These are phyloP conservation scores for Podospora tetraspora DNA, from an alignment of 495 filamentous ascomycete genomes.

Conservation along the genomic window DNA sequence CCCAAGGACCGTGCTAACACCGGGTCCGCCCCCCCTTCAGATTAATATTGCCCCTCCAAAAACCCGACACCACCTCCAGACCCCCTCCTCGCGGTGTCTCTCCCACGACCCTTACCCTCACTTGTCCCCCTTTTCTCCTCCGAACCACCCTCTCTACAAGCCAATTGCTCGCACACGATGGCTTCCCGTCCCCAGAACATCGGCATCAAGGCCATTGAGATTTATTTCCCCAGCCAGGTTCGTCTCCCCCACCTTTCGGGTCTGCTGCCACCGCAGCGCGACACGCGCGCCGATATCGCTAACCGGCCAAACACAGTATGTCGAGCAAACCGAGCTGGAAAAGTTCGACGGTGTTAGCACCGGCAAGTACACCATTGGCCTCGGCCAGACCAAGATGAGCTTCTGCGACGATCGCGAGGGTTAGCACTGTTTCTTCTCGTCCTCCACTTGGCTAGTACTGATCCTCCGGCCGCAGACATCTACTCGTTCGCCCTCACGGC, in stretches of 20 bases:
- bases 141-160: conserved; percentile 2
- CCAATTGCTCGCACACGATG: conserved; percentile 54
- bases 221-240: conserved; percentile 97
- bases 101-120: conserved; percentile 15
- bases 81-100: conserved; percentile 6
- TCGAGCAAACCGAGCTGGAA: conserved; percentile 92
- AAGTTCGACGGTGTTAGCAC: conserved; percentile 94
- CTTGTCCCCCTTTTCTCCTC: conserved; percentile 15
- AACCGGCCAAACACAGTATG: conserved; percentile 60
- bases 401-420: conserved; percentile 99
- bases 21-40: conserved; percentile 6
- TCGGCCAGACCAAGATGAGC: conserved; percentile 99
- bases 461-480: conserved; percentile 64
- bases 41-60: conserved; percentile 21
- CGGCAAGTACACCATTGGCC: conserved; percentile 98
- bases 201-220: conserved; percentile 99
- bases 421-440: conserved; percentile 39
- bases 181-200: conserved; percentile 88
- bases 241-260: conserved; percentile 25
- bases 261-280: not conserved
- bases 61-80: conserved; percentile 11
- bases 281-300: conserved; percentile 25
- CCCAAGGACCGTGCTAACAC: conserved; percentile 23
- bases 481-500: conserved; percentile 93
- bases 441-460: conserved; percentile 17